A percentile compares a stretch with the other conserved stretches of the same genome.
These are phyloP conservation scores for Candida ponderosae DNA, from an alignment of 805 yeast species.

Conservation along the genomic window DNA sequence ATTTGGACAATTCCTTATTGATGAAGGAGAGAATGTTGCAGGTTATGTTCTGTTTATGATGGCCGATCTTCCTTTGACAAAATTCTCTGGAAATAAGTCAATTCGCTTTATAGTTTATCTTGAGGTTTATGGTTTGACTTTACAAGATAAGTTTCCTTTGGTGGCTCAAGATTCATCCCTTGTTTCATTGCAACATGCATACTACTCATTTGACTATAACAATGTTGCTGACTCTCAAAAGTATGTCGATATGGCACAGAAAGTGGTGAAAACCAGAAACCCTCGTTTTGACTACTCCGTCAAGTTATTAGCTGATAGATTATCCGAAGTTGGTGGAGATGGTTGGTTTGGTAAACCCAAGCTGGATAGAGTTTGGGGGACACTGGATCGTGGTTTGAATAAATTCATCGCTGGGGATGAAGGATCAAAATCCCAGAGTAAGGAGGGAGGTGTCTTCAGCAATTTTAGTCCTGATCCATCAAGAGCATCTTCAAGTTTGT, in stretches of 20 bases:
- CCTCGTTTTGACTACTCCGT: slow-evolving; percentile 24
- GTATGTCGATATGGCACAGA: slow-evolving; percentile 46
- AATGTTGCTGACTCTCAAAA: slow-evolving; percentile 48
- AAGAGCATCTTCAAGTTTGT: slow-evolving; percentile 32
- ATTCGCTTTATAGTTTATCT: slow-evolving; percentile 21
- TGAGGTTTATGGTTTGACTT: slow-evolving; percentile 17
- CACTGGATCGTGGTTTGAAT: slow-evolving; percentile 69
- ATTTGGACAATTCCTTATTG: slow-evolving; percentile 40
- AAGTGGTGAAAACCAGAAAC: slow-evolving; percentile 30
- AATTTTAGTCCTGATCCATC: slow-evolving; percentile 67
- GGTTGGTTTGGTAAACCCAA: slow-evolving; percentile 77
- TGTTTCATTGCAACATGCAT: slow-evolving; percentile 61
- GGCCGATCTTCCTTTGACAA: slow-evolving; percentile 37
- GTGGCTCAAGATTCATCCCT: slow-evolving; percentile 46
- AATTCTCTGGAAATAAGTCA: slow-evolving; percentile 8
- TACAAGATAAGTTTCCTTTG: slow-evolving; percentile 13
- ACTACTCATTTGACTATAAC: slow-evolving; percentile 62
- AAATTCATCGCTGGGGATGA: slow-evolving; percentile 87
- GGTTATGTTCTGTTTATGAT: slow-evolving; percentile 39
- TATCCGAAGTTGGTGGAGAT: slow-evolving; percentile 38
- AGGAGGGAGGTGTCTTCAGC: slow-evolving; percentile 52
- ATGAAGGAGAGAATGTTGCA: slow-evolving; percentile 25
- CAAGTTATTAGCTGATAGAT: slow-evolving; percentile 34
- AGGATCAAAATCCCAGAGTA: slow-evolving; percentile 25
- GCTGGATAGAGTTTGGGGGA: slow-evolving; percentile 84